Percentiles rank a stretch among this genome's conserved stretches.
Evolutionary conservation across 2,329 filamentous ascomycete species (phyloP).

Genomic region (Dryadomyces sulphureus): DNA sequence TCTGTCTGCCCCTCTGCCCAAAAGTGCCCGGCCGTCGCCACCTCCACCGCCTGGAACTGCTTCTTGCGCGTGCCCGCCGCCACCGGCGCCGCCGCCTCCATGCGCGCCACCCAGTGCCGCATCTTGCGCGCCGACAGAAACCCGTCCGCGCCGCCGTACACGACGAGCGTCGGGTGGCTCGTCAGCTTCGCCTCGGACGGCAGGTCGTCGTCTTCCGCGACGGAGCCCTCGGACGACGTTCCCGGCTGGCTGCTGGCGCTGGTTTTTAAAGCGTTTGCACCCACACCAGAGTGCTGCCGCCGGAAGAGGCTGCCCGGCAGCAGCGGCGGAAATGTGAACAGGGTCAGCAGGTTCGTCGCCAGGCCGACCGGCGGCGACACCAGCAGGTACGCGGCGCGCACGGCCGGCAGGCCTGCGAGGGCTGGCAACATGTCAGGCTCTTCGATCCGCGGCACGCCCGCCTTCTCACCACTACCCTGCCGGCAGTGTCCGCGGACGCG

Average conservation of each 20-base stretch:
- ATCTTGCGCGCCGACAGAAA: conserved; percentile 56
- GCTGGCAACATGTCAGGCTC: conserved; percentile 12
- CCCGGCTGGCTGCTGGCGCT: no score
- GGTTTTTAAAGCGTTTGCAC: background rate
- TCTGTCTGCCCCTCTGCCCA: conserved; percentile 32
- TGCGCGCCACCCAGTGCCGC: conserved; percentile 43
- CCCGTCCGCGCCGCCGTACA: conserved; percentile 62
- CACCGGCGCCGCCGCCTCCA: conserved; percentile 21
- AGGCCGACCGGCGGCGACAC: conserved; percentile 52
- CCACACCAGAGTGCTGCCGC: background rate
- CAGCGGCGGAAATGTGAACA: conserved; percentile 20
- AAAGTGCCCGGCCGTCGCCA: conserved; percentile 37
- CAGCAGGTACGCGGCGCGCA: conserved; percentile 41
- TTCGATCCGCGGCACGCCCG: background rate
- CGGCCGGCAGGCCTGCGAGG: conserved; percentile 20
- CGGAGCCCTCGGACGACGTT: background rate
- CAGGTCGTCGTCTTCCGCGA: background rate
- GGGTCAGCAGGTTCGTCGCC: conserved; percentile 45
- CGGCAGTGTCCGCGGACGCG: no score
- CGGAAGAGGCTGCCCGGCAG: background rate
- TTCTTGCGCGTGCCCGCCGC: background rate
- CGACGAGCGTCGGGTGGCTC: conserved; percentile 44
- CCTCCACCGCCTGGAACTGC: conserved; percentile 25
- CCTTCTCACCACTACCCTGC: background rate
- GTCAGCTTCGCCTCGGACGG: conserved; percentile 39